Evolutionary conservation across 805 yeast genomes (phyloP), one percentile per base, ranked within the genome.

Genomic region (Cyberlindnera xishuangbannaensis): DNA sequence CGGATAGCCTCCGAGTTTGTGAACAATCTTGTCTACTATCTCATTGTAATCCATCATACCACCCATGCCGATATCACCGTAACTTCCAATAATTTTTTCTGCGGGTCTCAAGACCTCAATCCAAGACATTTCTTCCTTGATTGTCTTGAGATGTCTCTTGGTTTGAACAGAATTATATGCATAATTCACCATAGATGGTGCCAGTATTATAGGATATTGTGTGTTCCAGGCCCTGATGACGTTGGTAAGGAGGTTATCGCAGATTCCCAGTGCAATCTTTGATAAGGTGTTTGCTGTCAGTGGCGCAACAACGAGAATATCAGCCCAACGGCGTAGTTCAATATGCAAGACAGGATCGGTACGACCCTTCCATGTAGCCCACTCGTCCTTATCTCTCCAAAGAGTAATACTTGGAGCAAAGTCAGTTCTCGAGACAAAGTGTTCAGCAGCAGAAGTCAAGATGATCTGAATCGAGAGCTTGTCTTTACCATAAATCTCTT

Each of bases 21-120:
- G 67, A 15, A 83, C 94, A 30, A 85, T 69, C 48, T 78, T 76
- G 53, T 87, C 94, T 14, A 87, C 95, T 48, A 92, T 81, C 56
- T 88, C 97, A 55, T 85, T 83, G 76, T 94, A 86, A 49, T 92
- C 97, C 80, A 88, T 82, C 97, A 92, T 92, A 34, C 98, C 97
- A 30, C 98, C 97, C 86, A 92, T 83, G n/a, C 97, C 97, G 36
- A 92, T 87, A 49, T 90, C 97, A 41, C 98, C 97, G 62, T 88
- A 86, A 26, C 85, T 73, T 36, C 95, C 86, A 52, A 83, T 77
- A 6, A 90, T 95, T 58, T 90, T 90, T 58, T 90, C 98, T 16
- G 87, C 86, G 0, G 98, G 98, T 55, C 80, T 82, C 53, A 92
- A 69, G n/a, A 90, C 76, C 45, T 86, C 95, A 42, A 90, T 80